These are phyloP conservation scores for Phialophora tarda DNA, from an alignment of 2,329 filamentous ascomycete species.

Conservation along the genomic window DNA sequence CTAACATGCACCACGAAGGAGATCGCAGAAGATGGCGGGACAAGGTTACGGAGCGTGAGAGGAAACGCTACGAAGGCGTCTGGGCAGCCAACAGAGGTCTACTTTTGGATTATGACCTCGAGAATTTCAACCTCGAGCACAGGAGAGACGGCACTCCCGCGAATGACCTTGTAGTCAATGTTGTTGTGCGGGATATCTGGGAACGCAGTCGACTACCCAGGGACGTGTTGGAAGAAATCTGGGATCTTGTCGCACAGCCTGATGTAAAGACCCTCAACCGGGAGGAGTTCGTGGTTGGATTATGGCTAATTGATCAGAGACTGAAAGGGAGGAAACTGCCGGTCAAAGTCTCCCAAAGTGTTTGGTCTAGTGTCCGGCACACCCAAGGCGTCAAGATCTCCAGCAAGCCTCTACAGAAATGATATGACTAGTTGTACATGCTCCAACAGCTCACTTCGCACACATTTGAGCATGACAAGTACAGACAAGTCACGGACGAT, in stretches of 20 bases:
- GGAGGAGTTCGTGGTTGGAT: constrained; percentile 57
- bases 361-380: constrained; percentile 55
- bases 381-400: constrained; percentile 47
- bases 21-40: constrained; percentile 54
- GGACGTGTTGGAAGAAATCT: constrained; percentile 51
- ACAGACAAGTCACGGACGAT: background rate
- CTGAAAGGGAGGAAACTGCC: constrained; percentile 56
- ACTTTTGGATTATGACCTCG: constrained; percentile 41
- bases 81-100: constrained; percentile 58
- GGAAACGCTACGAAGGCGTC: constrained; percentile 57
- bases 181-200: constrained; percentile 58
- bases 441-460: background rate
- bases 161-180: constrained; percentile 47
- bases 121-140: constrained; percentile 18
- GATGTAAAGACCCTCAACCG: constrained; percentile 47
- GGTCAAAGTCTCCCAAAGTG: constrained; percentile 51
- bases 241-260: constrained; percentile 50
- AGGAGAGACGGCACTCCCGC: constrained; percentile 25
- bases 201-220: constrained; percentile 52
- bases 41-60: constrained; percentile 52
- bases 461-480: background rate
- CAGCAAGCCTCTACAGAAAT: constrained; percentile 31
- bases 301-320: constrained; percentile 58
- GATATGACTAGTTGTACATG: constrained; percentile 4
- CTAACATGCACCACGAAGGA: constrained; percentile 56